Evolutionary conservation across 2,329 filamentous ascomycete genomes (phyloP).

Genomic region (Alternaria infectoria): DNA sequence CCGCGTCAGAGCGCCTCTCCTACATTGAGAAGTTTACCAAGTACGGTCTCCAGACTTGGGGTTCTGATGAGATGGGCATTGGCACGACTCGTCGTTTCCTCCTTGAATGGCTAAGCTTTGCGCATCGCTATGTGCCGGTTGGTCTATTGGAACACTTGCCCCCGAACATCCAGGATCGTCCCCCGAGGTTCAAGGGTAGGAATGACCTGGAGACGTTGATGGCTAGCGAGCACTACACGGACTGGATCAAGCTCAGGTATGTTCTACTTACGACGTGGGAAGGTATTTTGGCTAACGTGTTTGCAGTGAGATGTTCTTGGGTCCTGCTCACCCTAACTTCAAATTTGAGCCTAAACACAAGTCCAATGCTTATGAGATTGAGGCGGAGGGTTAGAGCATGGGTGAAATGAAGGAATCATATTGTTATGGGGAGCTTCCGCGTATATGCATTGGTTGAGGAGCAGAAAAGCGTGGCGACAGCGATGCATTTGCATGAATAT

Average conservation of each 20-base stretch:
- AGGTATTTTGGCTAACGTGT: constrained; percentile 15
- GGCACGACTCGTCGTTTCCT: constrained; percentile 91
- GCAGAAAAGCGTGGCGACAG: not conserved
- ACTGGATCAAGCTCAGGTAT: constrained; percentile 99
- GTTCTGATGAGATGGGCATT: constrained; percentile 90
- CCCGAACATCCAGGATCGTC: constrained; percentile 85
- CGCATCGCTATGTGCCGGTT: constrained; percentile 87
- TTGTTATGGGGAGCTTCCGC: not conserved
- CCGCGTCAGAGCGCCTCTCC: constrained; percentile 79
- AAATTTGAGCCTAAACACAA: constrained; percentile 98
- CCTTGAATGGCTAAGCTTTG: constrained; percentile 94
- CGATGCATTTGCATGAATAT: not conserved
- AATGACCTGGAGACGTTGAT: constrained; percentile 94
- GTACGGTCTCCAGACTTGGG: constrained; percentile 93
- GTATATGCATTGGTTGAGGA: not conserved
- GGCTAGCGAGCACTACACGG: constrained; percentile 87
- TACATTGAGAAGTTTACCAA: constrained; percentile 89
- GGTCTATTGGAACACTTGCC: constrained; percentile 88
- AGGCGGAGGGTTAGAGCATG: constrained; percentile 52
- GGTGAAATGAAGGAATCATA: not conserved
- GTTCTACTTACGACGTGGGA: not conserved
- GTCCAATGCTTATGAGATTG: constrained; percentile 86
- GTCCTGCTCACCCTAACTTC: constrained; percentile 87
- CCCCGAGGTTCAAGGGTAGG: constrained; percentile 81
- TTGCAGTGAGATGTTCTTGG: constrained; percentile 92